These are phyloP conservation scores for Vitis hybrid DNA, from an alignment of 177 flowering plant species.

Conservation along the genomic window DNA sequence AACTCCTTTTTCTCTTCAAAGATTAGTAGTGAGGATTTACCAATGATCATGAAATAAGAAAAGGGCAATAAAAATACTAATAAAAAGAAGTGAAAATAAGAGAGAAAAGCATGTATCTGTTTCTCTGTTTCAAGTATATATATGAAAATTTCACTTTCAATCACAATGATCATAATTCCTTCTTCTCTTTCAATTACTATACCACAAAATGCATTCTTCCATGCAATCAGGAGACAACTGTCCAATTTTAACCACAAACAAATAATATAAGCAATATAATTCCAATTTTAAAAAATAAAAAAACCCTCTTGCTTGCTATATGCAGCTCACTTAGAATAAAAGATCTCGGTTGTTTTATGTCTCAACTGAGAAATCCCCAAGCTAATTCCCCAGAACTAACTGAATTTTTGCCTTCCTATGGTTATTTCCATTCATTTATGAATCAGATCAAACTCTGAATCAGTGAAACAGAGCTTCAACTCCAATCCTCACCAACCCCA, in stretches of 20 bases:
- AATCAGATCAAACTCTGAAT: not conserved
- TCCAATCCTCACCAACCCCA: not conserved
- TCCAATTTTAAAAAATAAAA: not conserved
- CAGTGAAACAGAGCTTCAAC: not conserved
- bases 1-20: not conserved
- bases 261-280: not conserved
- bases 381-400: not conserved
- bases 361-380: not conserved
- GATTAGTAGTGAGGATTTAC: not conserved
- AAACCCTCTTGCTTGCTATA: not conserved
- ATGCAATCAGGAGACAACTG: constrained; percentile 2
- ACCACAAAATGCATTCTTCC: constrained; percentile 1
- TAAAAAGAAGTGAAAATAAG: not conserved
- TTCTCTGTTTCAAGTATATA: not conserved
- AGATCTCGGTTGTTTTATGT: not conserved
- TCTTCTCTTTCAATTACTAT: not conserved
- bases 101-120: not conserved
- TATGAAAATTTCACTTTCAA: not conserved
- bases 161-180: not conserved
- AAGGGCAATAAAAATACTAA: not conserved
- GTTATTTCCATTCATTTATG: not conserved
- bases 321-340: not conserved
- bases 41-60: not conserved
- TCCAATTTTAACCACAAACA: not conserved
- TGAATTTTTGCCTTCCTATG: not conserved